These are phyloP conservation scores for Nidula microcarpa DNA, from an alignment of 768 basidiomycete species.

Conservation along the genomic window DNA sequence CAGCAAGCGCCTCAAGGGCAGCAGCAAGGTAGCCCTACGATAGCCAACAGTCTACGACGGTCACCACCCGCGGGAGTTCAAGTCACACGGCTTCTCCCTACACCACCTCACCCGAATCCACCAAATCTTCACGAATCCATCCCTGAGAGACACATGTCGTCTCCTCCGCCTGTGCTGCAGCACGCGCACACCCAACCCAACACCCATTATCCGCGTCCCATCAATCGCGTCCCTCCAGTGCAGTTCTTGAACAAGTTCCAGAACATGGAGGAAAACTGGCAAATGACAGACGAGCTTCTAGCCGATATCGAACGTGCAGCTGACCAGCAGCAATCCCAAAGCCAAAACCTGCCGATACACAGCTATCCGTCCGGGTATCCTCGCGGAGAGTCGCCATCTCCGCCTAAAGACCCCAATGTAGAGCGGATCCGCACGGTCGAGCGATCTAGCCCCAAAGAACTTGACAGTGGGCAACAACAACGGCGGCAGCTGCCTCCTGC, in stretches of 20 bases:
- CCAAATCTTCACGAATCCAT: conserved; percentile 21
- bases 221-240: conserved; percentile 51
- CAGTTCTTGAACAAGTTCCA: conserved; percentile 57
- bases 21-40: conserved; percentile 44
- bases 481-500: conserved; percentile 36
- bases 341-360: conserved; percentile 31
- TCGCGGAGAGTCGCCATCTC: conserved; percentile 34
- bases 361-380: conserved; percentile 23
- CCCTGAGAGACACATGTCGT: conserved; percentile 28
- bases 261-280: conserved; percentile 53
- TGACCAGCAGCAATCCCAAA: conserved; percentile 58
- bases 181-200: conserved; percentile 25
- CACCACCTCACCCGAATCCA: conserved; percentile 40
- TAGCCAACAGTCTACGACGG: conserved; percentile 33
- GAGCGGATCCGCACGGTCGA: conserved; percentile 54
- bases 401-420: conserved; percentile 48
- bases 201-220: conserved; percentile 62
- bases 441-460: conserved; percentile 53
- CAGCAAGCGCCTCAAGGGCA: conserved; percentile 37
- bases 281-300: conserved; percentile 67
- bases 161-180: conserved; percentile 23
- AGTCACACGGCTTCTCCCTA: conserved; percentile 34
- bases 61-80: conserved; percentile 35
- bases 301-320: conserved; percentile 65
- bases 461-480: conserved; percentile 34